Percentiles rank a stretch among this genome's conserved stretches.
Evolutionary conservation across 768 basidiomycete genomes (phyloP).

Genomic region (Nidularia pulvinata): DNA sequence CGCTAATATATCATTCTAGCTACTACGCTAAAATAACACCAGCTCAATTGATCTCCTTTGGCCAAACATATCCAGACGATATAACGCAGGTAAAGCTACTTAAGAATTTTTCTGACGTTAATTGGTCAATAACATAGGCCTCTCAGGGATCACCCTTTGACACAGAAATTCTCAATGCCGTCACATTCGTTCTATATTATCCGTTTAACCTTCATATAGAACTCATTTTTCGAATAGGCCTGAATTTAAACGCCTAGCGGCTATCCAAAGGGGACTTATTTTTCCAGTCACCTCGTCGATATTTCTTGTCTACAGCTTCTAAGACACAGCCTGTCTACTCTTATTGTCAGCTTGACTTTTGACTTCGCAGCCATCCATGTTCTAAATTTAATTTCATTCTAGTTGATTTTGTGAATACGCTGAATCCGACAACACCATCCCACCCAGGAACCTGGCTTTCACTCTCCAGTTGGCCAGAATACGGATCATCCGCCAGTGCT

Average conservation of each 20-base stretch:
- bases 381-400: background rate
- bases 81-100: background rate
- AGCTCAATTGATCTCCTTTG: background rate
- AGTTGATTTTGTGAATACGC: slow-evolving; percentile 1
- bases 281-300: slow-evolving; percentile 48
- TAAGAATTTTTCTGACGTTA: too few species aligned
- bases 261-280: slow-evolving; percentile 48
- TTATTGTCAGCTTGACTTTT: slow-evolving; percentile 25
- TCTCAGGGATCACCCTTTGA: background rate
- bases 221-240: slow-evolving; percentile 24
- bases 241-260: slow-evolving; percentile 50
- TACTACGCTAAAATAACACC: background rate
- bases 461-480: slow-evolving; percentile 11
- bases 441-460: slow-evolving; percentile 12
- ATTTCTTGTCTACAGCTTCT: slow-evolving; percentile 36
- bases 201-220: slow-evolving; percentile 26
- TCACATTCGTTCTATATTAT: background rate
- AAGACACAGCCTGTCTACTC: slow-evolving; percentile 36
- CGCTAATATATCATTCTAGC: background rate
- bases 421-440: slow-evolving; percentile 4
- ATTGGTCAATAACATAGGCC: background rate
- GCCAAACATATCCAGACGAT: background rate
- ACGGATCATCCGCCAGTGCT: slow-evolving; percentile 7
- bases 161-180: background rate
- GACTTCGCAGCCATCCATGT: background rate